Evolutionary conservation across 2,329 filamentous ascomycete species (phyloP), one percentile per base, ranked within the genome.

Genomic region (Fusarium secorum): DNA sequence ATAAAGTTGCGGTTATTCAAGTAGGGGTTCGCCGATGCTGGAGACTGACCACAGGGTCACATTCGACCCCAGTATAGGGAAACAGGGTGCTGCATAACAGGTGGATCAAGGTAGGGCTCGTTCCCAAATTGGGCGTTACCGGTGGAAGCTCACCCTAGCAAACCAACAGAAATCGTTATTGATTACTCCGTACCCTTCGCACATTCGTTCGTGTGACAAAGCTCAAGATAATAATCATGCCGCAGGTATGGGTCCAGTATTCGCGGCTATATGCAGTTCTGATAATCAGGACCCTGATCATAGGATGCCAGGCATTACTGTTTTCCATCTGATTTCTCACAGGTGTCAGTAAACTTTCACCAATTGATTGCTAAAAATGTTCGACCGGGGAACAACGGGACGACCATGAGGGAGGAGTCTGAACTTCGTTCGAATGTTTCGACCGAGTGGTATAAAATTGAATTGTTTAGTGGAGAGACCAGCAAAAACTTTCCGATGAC

Each of bases 401-500:
- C 22, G 46, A 33, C 18, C 32, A 11, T 18, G 24, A 10, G 42
- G 33, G 28, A 22, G 26, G n/a, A 36, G 32, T 35, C 17, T 45
- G 33, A 20, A 49, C 18, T 35, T 32, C 33, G 30, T 33, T 28
- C 26, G 18, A 39, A 38, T 18, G 24, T 9, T 35, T 46, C 24
- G 39, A 28, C 28, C n/a, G 48, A 38, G 20, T 30, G 26, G 22
- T 63, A 30, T 41, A 14, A 55, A 45, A 62, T 45, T 32, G 32
- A 44, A 32, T 18, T 26, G 30, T 41, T 39, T 39, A 45, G 42
- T 18, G 35, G 33, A 46, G 15, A 49, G 17, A 18, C 24, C 17
- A 41, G 35, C 44, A 46, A 62, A 62, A 46, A 32, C 26, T 46
- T 24, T 28, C 18, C 18, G 45, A 75, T 75, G 73, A 75, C 71